Percentiles rank a stretch among this genome's conserved stretches.
Conservation (phyloP, 129 eudicot genomes). For the Chrysanthemum seticuspe region DNA sequence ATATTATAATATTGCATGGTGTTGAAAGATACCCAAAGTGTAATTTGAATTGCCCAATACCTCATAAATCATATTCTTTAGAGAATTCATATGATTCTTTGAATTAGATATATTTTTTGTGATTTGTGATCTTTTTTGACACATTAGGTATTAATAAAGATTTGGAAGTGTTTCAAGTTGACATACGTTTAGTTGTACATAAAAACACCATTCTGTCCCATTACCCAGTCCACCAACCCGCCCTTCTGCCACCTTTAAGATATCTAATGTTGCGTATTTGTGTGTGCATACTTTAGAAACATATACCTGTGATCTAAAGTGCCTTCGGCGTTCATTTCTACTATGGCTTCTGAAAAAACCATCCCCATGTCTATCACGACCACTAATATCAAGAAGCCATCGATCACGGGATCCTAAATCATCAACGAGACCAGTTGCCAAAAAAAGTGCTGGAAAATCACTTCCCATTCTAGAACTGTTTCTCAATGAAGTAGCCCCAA, state of each 20-base stretch:
- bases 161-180: neutral
- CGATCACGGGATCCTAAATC: constrained; percentile 57
- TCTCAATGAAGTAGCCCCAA: constrained; percentile 68
- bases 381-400: constrained; percentile 74
- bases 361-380: constrained; percentile 40
- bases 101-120: neutral
- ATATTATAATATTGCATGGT: neutral
- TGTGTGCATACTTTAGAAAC: constrained; percentile 8
- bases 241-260: constrained; percentile 7
- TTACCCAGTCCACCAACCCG: neutral
- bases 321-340: constrained; percentile 52
- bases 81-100: neutral
- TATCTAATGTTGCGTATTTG: neutral
- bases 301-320: constrained; percentile 65
- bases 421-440: constrained; percentile 47
- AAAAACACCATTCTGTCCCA: neutral
- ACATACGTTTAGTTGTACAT: neutral
- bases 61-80: neutral
- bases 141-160: neutral
- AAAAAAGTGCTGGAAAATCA: constrained; percentile 54
- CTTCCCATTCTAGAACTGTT: constrained; percentile 55
- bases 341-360: constrained; percentile 41
- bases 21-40: neutral
- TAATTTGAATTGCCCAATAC: neutral
- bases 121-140: neutral